A percentile compares a stretch with the other conserved stretches of the same genome.
Evolutionary conservation across 495 filamentous ascomycete species (phyloP).

Genomic region (Penicillium subrubescens): DNA sequence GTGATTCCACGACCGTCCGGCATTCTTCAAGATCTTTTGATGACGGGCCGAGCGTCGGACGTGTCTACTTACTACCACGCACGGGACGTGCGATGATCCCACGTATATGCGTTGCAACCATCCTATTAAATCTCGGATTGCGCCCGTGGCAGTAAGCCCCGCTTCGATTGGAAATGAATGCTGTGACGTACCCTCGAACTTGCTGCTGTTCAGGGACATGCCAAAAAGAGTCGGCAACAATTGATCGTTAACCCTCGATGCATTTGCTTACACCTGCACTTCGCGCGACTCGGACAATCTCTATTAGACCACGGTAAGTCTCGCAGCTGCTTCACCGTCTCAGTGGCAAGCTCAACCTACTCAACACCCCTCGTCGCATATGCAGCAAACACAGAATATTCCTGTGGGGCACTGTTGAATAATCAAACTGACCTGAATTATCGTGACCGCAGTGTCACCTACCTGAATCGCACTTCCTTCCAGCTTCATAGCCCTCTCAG

Average conservation of each 20-base stretch:
- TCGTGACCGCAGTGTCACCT: slow-evolving; percentile 6
- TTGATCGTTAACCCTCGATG: slow-evolving; percentile 4
- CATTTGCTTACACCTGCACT: not conserved
- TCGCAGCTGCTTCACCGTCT: slow-evolving; percentile 6
- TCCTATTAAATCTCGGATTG: not conserved
- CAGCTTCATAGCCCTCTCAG: slow-evolving; percentile 18
- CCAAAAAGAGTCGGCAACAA: not conserved
- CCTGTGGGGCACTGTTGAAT: not conserved
- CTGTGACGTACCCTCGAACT: not conserved
- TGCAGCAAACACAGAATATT: not conserved
- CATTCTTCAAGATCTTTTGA: not conserved
- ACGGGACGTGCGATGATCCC: not conserved
- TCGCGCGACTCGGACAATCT: not conserved
- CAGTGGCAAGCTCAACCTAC: slow-evolving; percentile 5
- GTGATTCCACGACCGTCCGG: too few relatives aligned
- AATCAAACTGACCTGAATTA: slow-evolving; percentile 10
- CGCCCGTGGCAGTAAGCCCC: not conserved
- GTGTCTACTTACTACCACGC: slow-evolving; percentile 1
- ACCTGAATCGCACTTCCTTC: not conserved
- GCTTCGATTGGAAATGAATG: slow-evolving; percentile 1
- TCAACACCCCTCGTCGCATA: not conserved
- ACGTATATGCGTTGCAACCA: not conserved
- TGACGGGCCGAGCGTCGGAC: not conserved
- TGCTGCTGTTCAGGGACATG: not conserved
- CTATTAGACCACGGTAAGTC: slow-evolving; percentile 8